phyloP scores from a whole-genome alignment of 1,284 basidiomycete species.

The Hemileia vastatrix region DNA sequence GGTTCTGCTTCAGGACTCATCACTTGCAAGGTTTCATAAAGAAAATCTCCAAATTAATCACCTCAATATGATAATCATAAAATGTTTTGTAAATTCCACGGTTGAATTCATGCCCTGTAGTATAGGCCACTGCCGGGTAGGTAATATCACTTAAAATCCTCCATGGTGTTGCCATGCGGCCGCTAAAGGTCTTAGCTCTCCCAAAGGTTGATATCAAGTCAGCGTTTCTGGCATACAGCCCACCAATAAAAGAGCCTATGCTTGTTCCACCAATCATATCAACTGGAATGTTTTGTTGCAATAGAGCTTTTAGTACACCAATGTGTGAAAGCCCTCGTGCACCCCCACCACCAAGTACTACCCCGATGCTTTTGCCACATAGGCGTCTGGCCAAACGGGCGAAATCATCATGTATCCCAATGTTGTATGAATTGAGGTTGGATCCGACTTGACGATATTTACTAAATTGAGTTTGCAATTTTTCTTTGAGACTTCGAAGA shows the following conservation, averaged over 20 bases:
- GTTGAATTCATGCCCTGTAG: constrained; percentile 59
- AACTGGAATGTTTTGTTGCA: constrained; percentile 84
- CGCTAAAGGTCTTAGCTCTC: constrained; percentile 81
- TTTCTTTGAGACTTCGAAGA: constrained; percentile 64
- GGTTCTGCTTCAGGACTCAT: constrained; percentile 56
- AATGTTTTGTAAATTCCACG: constrained; percentile 27
- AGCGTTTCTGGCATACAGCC: constrained; percentile 85
- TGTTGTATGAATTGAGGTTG: constrained; percentile 46
- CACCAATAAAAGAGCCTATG: constrained; percentile 90
- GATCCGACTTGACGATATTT: constrained; percentile 66
- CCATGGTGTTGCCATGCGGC: constrained; percentile 87
- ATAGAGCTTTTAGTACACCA: constrained; percentile 77
- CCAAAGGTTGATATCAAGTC: constrained; percentile 78
- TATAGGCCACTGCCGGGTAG: constrained; percentile 94
- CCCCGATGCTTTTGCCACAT: constrained; percentile 83
- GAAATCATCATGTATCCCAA: constrained; percentile 58
- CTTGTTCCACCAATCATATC: constrained; percentile 78
- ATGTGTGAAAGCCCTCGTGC: constrained; percentile 90
- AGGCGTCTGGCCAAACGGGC: constrained; percentile 79
- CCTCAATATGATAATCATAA: constrained; percentile 23
- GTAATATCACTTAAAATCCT: constrained; percentile 88
- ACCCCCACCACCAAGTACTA: constrained; percentile 91
- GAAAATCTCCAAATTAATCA: neutral
- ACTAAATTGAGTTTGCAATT: constrained; percentile 76
- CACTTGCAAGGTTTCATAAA: constrained; percentile 51